Base-by-base conservation (phyloP, 2,329 filamentous ascomycete species). In the Blumeriella jaapii region DNA sequence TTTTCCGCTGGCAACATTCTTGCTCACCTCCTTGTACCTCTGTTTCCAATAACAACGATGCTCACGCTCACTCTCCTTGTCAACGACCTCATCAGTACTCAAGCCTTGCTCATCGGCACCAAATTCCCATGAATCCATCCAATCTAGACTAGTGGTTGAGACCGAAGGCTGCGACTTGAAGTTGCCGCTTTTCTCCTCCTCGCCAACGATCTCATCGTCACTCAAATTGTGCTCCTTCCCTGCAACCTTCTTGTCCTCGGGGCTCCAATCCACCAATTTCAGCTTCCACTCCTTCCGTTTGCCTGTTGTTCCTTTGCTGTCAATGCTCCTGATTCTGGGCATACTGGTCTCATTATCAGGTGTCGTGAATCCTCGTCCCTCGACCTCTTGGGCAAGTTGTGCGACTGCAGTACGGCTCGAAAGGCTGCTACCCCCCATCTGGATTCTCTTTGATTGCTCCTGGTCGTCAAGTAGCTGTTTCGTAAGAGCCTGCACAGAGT, bases 21-120 rank as follows among this genome's bases (percentile, higher is more conserved):
- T 25, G 19, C 30, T 16, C 26, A 20, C 23, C 23, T 29, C 13
- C 43, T 36, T 29, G 45, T 36, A 41, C 35, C 34, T 39, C 12
- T 26, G 38, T 22, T 45, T 49, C 50, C 49, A 51, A 23, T 44
- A 11, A 36, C 47, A 50, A 11, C 45, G 40, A 40, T 50, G 37
- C 10, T 18, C 14, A 15, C n/a, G 13, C 10, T 23, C 28, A 3
- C 12, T 4, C n/a, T 31, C 32, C 19, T 33, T 16, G 6, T 8
- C 19, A n/a, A 31, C 22, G 26, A 18, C 29, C 18, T 37, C 31
- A 25, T 39, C 29, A 8, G 31, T 30, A 20, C 17, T 29, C 20
- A 35, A 24, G 7, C 11, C 27, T 27, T 34, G 29, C 24, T 34
- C 34, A 7, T 33, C 18, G 6, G 17, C 26, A 27, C 20, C 11